Evolutionary conservation across 768 basidiomycete species (phyloP).

Genomic region (Leucogyrophana mollusca): DNA sequence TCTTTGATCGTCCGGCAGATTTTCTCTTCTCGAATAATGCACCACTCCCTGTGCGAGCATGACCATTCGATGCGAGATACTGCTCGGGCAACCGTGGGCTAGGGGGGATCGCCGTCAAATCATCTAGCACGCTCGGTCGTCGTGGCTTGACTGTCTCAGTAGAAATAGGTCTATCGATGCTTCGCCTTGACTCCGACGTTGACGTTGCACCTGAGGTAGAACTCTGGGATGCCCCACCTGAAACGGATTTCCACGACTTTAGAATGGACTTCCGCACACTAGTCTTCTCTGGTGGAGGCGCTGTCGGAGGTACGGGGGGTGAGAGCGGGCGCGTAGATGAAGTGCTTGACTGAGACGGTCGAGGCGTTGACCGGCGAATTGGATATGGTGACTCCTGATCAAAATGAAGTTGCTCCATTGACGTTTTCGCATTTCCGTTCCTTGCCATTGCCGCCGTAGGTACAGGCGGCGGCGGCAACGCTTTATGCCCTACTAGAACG

Average conservation of each 20-base stretch:
- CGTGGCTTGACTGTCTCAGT: slow-evolving; percentile 36
- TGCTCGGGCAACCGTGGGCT: slow-evolving; percentile 62
- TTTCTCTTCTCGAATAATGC: slow-evolving; percentile 25
- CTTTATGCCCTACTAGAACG: not conserved
- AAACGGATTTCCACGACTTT: slow-evolving; percentile 58
- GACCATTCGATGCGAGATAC: slow-evolving; percentile 33
- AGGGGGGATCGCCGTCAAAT: slow-evolving; percentile 48
- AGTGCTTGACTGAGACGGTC: slow-evolving; percentile 33
- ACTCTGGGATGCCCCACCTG: slow-evolving; percentile 31
- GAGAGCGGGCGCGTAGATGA: slow-evolving; percentile 20
- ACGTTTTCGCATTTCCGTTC: slow-evolving; percentile 21
- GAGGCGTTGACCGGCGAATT: slow-evolving; percentile 27
- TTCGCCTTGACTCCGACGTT: slow-evolving; percentile 35
- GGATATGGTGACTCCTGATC: slow-evolving; percentile 78
- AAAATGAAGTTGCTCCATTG: slow-evolving; percentile 55
- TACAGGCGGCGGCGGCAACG: slow-evolving; percentile 17
- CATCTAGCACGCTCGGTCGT: slow-evolving; percentile 49
- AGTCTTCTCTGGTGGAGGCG: slow-evolving; percentile 44
- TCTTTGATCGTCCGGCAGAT: slow-evolving; percentile 16
- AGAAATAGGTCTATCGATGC: slow-evolving; percentile 37
- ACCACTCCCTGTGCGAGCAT: slow-evolving; percentile 29
- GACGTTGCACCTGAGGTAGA: slow-evolving; percentile 25
- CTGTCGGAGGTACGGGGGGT: slow-evolving; percentile 11
- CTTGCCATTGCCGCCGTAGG: slow-evolving; percentile 15
- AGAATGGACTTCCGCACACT: slow-evolving; percentile 68